Base-by-base conservation (phyloP, 176 grass and related monocot genomes). In the Zea mays region DNA sequence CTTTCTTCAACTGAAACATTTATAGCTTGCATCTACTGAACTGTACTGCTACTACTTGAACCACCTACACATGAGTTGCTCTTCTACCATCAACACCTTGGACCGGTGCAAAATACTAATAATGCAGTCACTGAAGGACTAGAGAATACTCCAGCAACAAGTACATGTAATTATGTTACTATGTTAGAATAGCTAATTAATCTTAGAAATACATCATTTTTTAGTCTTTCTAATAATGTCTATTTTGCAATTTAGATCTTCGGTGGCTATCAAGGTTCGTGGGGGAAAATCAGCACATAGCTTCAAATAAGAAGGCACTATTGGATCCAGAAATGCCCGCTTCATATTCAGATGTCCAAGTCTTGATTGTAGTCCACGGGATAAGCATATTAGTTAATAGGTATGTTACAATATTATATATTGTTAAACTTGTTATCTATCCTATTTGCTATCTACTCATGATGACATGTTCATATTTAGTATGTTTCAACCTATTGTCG, bases 181-280 rank as follows among this genome's bases (percentile, higher is more conserved):
- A n/a, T n/a, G n/a, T 55, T 55, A 74, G 19, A 54, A 62, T 45
- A 76, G 34, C 69, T 27, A 41, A n/a, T 84, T 77, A 62, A 38
- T 56, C 75, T 38, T 65, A 27, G 10, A 44, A 35, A 45, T 69
- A 60, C 41, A 44, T 75, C 48, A 56, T 84, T 61, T 62, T 4
- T 12, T 54, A 20, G 35, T 72, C 20, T 71, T 45, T 78, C 34
- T 85, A 84, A 78, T 46, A 71, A 10, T 54, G 39, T 71, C 4
- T 38, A 6, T 40, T 19, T 71, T 39, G 19, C 62, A 72, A 62
- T 84, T 62, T 85, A 85, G 74, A 20, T 44, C 71, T 52, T 71
- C 52, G 15, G 43, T 69, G 15, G 54, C 45, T 69, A 20, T 7
- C 67, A 59, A 73, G 40, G 15, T 56, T 59, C 34, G 41, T 4